Evolutionary conservation across 345 rosid genomes (phyloP), one percentile per base, ranked within the genome.

Genomic region (Pistacia vera): DNA sequence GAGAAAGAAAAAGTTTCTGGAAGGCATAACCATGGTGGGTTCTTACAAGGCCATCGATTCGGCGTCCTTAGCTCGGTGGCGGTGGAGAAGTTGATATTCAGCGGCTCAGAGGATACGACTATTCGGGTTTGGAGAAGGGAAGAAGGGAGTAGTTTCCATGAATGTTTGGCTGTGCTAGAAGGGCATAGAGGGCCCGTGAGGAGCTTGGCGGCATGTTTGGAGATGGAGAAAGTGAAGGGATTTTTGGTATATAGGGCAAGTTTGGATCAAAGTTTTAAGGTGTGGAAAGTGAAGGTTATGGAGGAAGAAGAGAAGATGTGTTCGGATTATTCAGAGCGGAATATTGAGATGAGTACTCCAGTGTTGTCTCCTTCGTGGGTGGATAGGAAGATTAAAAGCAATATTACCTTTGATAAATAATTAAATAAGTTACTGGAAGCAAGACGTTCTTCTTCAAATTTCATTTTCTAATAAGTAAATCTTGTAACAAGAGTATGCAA

Each of bases 281-380:
- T 84, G 0, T 88, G 88, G 92, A 86, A 87, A 61, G 77, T 86
- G 51, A 83, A 82, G 83, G 86, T 86, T 18, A 68, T 82, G 81
- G 81, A 85, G 4, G 87, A 85, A 75, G 70, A 78, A 0, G 25
- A 25, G 25, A 61, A 30, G 28, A 11, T 68, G 17, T 74, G 57
- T 12, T 41, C 73, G 52, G 78, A 80, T 77, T 71, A 73, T 65
- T 64, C 71, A 10, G 84, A 81, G 0, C 36, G 65, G 13, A 75
- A 12, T 10, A 73, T 77, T 54, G 83, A 80, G 86, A 85, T 77
- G 70, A 85, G 85, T 63, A 25, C 25, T 25, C 90, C 90, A 30
- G 87, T 84, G 56, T 62, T 86, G 80, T 88, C 91, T 75, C 89
- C 90, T 38, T 83, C 87, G 5, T 88, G 88, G 89, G 89, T 84